Percentiles rank a stretch among this genome's conserved stretches.
These are phyloP conservation scores for Rubia peregrina DNA, from an alignment of 305 asterid species.

Conservation along the genomic window DNA sequence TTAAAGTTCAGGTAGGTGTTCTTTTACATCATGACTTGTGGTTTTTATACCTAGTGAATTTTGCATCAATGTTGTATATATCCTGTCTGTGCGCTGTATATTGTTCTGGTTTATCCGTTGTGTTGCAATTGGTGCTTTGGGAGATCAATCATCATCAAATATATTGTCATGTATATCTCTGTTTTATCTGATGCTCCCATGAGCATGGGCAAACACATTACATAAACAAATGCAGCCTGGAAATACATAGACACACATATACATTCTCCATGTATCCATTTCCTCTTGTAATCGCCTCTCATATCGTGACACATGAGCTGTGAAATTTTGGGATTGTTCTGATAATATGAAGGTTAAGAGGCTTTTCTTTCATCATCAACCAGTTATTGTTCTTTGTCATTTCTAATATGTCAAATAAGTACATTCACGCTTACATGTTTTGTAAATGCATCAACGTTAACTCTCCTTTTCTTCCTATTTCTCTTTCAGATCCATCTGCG, in stretches of 20 bases:
- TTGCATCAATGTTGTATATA: background rate
- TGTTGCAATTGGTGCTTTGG: background rate
- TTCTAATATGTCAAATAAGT: background rate
- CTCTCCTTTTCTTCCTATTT: slow-evolving; percentile 9
- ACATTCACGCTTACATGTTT: background rate
- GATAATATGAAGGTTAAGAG: background rate
- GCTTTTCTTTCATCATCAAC: background rate
- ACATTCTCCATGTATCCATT: background rate
- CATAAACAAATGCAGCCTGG: background rate
- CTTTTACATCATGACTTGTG: slow-evolving; percentile 2
- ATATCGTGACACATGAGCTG: background rate
- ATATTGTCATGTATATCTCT: background rate
- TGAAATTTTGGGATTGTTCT: background rate
- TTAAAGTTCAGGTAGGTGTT: slow-evolving; percentile 70
- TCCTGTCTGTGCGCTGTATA: background rate
- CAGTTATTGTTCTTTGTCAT: background rate
- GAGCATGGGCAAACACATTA: background rate
- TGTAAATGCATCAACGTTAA: background rate
- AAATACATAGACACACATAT: background rate
- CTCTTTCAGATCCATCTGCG: slow-evolving; percentile 77
- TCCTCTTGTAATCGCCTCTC: background rate
- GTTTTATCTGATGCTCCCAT: background rate
- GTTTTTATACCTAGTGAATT: background rate
- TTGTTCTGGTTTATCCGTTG: background rate
- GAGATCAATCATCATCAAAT: background rate